Evolutionary conservation across 495 filamentous ascomycete species (phyloP), one percentile per base, ranked within the genome.

Genomic region (Xylaria flabelliformis): DNA sequence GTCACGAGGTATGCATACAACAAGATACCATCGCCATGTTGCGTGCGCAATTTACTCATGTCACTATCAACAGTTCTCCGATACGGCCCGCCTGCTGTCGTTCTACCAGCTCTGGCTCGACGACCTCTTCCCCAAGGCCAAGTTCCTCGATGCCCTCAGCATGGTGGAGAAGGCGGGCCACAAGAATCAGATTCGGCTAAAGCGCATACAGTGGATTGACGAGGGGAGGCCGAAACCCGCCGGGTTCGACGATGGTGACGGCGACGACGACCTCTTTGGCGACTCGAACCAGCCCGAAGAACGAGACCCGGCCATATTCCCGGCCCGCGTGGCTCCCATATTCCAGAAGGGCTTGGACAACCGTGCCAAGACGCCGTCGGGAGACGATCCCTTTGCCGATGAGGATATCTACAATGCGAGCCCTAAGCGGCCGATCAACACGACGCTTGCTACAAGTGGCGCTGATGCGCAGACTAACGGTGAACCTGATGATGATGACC

Each of bases 71-170:
- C 70, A 97, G 93, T 99, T 94, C 80, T 90, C 90, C 39, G 96
- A 99, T 79, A 87, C 93, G 2, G 87, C 91, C 2, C 90, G 91
- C 62, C 86, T 99, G 13, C 87, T 99, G 70, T 91, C 92, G 53
- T 92, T 94, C 77, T 99, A 98, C 79, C 96, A 98, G 79, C 82
- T 97, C 73, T 99, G 96, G 96, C 93, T 98, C 6, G 96, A 99
- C 79, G 94, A 97, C 71, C 85, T 99, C 32, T 99, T 93, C 75
- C 97, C 96, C 55, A 94, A 95, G 74, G 96, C 95, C 1, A 97
- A 94, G 77, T 98, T 99, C 71, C 85, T 91, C 32, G 97, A 99
- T 76, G 96, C 93, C 5, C 84, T 98, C 24, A 82, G 90, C 42
- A 98, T 98, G 81, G 93, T 98, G 9, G 97, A 99, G 81, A 98